Percentiles rank a stretch among this genome's conserved stretches.
phyloP scores from a whole-genome alignment of 768 basidiomycete genomes.

The Hericium coralloides region DNA sequence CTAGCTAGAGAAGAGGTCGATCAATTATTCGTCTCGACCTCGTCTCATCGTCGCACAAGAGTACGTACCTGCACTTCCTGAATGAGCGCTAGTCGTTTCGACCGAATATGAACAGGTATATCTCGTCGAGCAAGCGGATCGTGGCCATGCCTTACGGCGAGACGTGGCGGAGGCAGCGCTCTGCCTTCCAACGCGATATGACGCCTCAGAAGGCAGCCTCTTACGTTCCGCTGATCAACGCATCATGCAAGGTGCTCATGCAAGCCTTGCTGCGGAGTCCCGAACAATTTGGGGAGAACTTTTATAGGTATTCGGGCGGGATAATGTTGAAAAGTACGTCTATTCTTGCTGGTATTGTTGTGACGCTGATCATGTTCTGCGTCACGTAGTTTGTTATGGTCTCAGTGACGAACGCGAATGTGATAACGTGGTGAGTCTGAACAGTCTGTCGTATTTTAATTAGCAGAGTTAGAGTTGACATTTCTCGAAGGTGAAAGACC shows the following conservation, averaged over 20 bases:
- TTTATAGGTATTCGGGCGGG: background rate
- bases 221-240: background rate
- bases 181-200: background rate
- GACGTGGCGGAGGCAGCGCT: background rate
- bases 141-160: background rate
- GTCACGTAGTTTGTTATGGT: background rate
- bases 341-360: background rate
- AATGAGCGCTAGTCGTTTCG: background rate
- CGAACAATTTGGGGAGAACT: background rate
- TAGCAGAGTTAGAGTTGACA: no score
- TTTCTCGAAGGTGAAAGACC: no score
- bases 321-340: background rate
- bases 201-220: background rate
- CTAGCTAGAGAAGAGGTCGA: background rate
- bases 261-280: background rate
- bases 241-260: background rate
- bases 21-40: background rate
- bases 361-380: background rate
- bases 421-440: no score
- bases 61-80: background rate
- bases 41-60: background rate
- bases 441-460: no score
- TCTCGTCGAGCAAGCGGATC: background rate
- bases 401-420: background rate
- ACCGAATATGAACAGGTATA: background rate